Percentiles rank a stretch among this genome's conserved stretches.
These are phyloP conservation scores for Nothophytophthora sp. DNA, from an alignment of 352 stramenopile genomes.

Conservation along the genomic window DNA sequence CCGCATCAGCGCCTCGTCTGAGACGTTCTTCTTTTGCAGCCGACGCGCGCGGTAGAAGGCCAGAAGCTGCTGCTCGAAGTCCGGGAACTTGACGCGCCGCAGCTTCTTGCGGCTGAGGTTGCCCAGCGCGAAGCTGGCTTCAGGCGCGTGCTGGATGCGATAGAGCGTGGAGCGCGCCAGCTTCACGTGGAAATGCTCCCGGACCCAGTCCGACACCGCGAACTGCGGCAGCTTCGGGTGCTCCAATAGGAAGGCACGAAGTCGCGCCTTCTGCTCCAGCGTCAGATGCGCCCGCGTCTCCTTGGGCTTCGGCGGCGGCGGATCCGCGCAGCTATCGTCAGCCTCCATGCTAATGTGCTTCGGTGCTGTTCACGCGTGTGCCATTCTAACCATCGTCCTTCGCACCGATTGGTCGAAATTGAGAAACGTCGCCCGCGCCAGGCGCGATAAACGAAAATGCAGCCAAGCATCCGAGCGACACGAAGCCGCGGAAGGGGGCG, in stretches of 20 bases:
- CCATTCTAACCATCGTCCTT: too few species aligned
- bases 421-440: too few species aligned
- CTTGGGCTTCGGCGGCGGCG: slow-evolving; percentile 2
- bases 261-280: slow-evolving; percentile 35
- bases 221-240: slow-evolving; percentile 31
- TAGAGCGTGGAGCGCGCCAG: slow-evolving; percentile 44
- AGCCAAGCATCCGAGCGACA: too few species aligned
- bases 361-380: too few species aligned
- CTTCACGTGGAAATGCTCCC: slow-evolving; percentile 29
- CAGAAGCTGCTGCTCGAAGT: slow-evolving; percentile 33
- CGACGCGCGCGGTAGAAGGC: slow-evolving; percentile 15
- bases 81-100: slow-evolving; percentile 46
- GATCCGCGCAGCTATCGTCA: not conserved
- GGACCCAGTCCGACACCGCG: slow-evolving; percentile 31
- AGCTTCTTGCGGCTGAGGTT: slow-evolving; percentile 33
- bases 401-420: too few species aligned
- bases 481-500: too few species aligned
- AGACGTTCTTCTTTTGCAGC: not conserved
- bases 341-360: slow-evolving; percentile 12
- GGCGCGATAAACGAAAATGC: too few species aligned
- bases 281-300: slow-evolving; percentile 32
- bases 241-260: slow-evolving; percentile 27
- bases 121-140: slow-evolving; percentile 26
- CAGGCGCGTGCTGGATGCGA: slow-evolving; percentile 39
- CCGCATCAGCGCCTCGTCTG: slow-evolving; percentile 29